Evolutionary conservation across 169 alveolate species (phyloP), one percentile per base, ranked within the genome.

Genomic region (Eimeria sp.): DNA sequence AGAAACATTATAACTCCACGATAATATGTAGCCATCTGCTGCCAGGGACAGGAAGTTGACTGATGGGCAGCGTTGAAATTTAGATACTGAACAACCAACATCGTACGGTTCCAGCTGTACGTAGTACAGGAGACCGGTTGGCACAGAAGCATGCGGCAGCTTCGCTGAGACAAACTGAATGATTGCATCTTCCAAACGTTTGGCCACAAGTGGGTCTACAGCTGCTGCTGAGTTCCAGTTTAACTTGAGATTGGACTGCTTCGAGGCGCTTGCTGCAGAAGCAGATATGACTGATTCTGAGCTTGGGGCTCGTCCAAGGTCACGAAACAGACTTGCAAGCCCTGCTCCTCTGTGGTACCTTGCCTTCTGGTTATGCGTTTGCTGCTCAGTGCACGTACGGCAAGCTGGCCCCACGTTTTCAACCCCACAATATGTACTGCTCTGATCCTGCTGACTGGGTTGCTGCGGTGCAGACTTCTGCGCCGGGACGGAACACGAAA

Each of bases 311-410:
- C 43, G 47, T 34, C 78, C 80, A 14, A 57, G 92, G 20, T 86
- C 92, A 25, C 92, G 76, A 61, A 58, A 86, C 65, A 86, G 92
- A 34, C 92, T 86, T 45, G 92, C 92, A 20, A 86, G 92, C 61
- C 92, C 92, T 61, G 92, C 80, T 27, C 92, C 92, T 86, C 92
- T 86, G 22, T 49, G 92, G 43, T 61, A 86, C 78, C 78, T 70
- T 10, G 80, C 4, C 18, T 34, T 27, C 43, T 86, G 92, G 5
- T 4, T 47, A 58, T 25, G 58, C 65, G 51, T 86, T 63, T 58
- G 80, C 49, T 34, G 76, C 9, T 40, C 27, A 34, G 3, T 20
- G 90, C 90, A 80, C 47, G 47, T 20, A 7, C 43, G 4, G 58
- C 18, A 4, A 3, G 27, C 51, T n/a, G 49, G 47, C 49, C 16